phyloP scores from a whole-genome alignment of 352 stramenopile genomes.

The Phytopythium ostracodes region DNA sequence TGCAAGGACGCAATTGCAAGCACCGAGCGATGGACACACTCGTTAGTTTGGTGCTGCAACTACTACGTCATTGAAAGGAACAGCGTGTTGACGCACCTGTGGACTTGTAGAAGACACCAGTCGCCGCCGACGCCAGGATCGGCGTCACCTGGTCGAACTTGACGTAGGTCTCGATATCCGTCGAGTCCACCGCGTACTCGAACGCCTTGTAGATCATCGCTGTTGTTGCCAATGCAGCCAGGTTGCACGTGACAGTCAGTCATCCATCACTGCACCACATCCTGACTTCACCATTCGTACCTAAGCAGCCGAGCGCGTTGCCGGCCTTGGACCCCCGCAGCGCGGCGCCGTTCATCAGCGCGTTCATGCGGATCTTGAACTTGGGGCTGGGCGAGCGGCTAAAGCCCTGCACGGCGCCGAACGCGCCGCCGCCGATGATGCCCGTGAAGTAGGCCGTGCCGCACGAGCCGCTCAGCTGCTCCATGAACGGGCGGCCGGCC shows the following conservation, averaged over 20 bases:
- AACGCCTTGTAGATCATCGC: constrained; percentile 88
- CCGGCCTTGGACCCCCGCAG: constrained; percentile 80
- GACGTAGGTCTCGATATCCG: constrained; percentile 77
- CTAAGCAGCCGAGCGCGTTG: constrained; percentile 78
- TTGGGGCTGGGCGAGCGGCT: constrained; percentile 72
- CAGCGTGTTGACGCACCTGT: constrained; percentile 26
- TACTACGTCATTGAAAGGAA: not conserved
- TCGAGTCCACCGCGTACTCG: constrained; percentile 75
- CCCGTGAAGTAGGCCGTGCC: constrained; percentile 82
- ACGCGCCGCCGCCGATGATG: constrained; percentile 73
- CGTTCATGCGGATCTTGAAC: constrained; percentile 88
- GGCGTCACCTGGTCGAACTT: constrained; percentile 83
- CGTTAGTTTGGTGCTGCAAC: not conserved
- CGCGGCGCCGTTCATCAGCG: constrained; percentile 81
- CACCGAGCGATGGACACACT: not conserved
- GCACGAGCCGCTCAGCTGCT: constrained; percentile 76
- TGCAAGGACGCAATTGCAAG: not conserved
- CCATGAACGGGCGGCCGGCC: constrained; percentile 77
- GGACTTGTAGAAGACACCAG: constrained; percentile 85
- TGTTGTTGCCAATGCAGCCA: constrained; percentile 15
- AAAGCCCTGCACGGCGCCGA: constrained; percentile 67
- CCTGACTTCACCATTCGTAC: too few species aligned
- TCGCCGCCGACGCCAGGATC: constrained; percentile 77
- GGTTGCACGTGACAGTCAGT: constrained; percentile 13
- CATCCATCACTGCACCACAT: constrained; percentile 5